These are phyloP conservation scores for Fusarium sp. DNA, from an alignment of 2,329 filamentous ascomycete genomes.

Conservation along the genomic window DNA sequence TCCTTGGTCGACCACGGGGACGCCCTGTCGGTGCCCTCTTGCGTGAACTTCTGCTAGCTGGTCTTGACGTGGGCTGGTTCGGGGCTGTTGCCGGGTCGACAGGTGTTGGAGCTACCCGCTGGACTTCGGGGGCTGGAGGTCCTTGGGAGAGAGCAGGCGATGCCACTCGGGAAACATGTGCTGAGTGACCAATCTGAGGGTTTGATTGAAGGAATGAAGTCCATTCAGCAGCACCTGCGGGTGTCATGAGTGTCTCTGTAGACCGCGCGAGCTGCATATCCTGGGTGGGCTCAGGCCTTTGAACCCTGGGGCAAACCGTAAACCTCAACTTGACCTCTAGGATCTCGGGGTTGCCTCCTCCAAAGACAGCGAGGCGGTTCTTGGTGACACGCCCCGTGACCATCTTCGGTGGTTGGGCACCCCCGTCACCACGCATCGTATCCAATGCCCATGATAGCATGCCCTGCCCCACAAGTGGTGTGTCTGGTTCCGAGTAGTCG, in stretches of 20 bases:
- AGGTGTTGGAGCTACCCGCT: slow-evolving; percentile 52
- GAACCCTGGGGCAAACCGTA: slow-evolving; percentile 76
- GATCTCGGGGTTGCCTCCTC: slow-evolving; percentile 85
- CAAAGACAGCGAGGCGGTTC: slow-evolving; percentile 86
- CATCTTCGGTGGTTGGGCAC: slow-evolving; percentile 73
- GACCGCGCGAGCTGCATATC: slow-evolving; percentile 42
- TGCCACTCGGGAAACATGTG: slow-evolving; percentile 49
- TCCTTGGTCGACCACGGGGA: slow-evolving; percentile 67
- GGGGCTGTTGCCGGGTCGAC: slow-evolving; percentile 42
- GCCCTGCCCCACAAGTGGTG: slow-evolving; percentile 92
- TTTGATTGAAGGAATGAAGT: slow-evolving; percentile 80
- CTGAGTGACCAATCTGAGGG: slow-evolving; percentile 61
- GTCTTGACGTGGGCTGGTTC: slow-evolving; percentile 60
- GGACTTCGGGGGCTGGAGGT: slow-evolving; percentile 46
- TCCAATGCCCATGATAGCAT: slow-evolving; percentile 88
- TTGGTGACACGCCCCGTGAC: slow-evolving; percentile 92
- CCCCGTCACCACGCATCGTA: slow-evolving; percentile 50
- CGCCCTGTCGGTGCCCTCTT: slow-evolving; percentile 63
- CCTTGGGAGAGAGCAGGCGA: slow-evolving; percentile 54
- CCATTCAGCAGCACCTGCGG: slow-evolving; percentile 81
- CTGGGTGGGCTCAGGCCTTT: slow-evolving; percentile 44
- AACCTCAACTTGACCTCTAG: slow-evolving; percentile 93
- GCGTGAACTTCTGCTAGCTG: slow-evolving; percentile 69
- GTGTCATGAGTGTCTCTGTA: slow-evolving; percentile 55
- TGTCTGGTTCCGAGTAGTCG: slow-evolving; percentile 96